Conservation (phyloP, 495 filamentous ascomycete species). For the Alectoria sarmentosa region DNA sequence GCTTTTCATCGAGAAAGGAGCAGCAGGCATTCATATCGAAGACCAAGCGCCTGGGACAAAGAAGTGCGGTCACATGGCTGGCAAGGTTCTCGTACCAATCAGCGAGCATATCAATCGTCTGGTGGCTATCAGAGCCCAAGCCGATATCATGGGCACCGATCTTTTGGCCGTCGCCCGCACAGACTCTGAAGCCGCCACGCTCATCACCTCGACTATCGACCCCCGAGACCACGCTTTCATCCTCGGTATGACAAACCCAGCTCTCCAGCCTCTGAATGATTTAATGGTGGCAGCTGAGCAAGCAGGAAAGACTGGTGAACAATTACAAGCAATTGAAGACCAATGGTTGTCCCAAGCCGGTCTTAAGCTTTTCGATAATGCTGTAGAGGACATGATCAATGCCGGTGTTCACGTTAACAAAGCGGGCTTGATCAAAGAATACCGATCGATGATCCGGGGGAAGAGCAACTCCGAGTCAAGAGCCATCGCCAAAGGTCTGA, state of each 20-base stretch:
- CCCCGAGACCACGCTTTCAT: slow-evolving; percentile 92
- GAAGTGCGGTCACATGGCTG: slow-evolving; percentile 99
- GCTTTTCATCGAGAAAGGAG: slow-evolving; percentile 93
- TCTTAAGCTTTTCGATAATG: slow-evolving; percentile 86
- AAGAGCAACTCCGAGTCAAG: slow-evolving; percentile 82
- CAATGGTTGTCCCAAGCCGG: slow-evolving; percentile 74
- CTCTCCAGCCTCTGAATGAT: slow-evolving; percentile 76
- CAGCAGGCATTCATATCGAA: slow-evolving; percentile 97
- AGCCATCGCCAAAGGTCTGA: slow-evolving; percentile 73
- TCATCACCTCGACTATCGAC: slow-evolving; percentile 95
- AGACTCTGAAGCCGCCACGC: slow-evolving; percentile 94
- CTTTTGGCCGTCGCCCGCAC: slow-evolving; percentile 88
- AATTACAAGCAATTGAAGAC: slow-evolving; percentile 91
- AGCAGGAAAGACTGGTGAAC: slow-evolving; percentile 69
- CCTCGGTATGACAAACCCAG: slow-evolving; percentile 78
- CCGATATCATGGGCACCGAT: slow-evolving; percentile 96
- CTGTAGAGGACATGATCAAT: slow-evolving; percentile 76
- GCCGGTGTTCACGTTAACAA: slow-evolving; percentile 58
- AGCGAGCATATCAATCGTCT: slow-evolving; percentile 97
- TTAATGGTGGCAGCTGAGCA: slow-evolving; percentile 84
- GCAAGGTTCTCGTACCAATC: slow-evolving; percentile 96
- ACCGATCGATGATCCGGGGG: slow-evolving; percentile 58
- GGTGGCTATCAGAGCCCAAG: slow-evolving; percentile 93
- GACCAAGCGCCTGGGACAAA: slow-evolving; percentile 98
- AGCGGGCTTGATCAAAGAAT: slow-evolving; percentile 56